Base-by-base conservation (phyloP, 768 basidiomycete genomes). In the Mycena rosella region DNA sequence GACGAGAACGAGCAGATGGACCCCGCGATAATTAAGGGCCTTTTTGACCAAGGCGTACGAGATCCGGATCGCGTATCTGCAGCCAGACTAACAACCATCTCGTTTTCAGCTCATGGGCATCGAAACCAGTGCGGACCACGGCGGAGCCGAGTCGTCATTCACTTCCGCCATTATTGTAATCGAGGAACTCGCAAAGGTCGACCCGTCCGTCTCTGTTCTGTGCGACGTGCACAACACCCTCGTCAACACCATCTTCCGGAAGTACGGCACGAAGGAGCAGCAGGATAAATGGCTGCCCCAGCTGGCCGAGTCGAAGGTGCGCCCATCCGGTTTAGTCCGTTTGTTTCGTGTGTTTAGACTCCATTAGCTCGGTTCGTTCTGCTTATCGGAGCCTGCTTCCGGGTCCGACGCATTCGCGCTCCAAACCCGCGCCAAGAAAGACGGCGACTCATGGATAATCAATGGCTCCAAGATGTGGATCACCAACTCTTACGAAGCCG, bases 381-480 rank as follows among this genome's bases (percentile, higher is more conserved):
- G 96, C 75, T 81, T 99, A 22, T 98, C 96, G 0, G 98, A 99
- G 77, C 82, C 96, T 1, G 91, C 88, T 0, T 96, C 96, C 11
- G 98, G 98, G 2, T 98, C 96, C 7, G 98, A 99, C 75, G 98
- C 98, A 0, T 99, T 99, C 77, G 96, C 97, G 0, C 83, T 99
- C 36, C 95, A 97, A 77, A 96, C 98, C 1, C 92, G 93, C 14
- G 97, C 98, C 18, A 91, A 86, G 77, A 94, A 92, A 78, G 91
- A 95, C 51, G 96, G 95, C 20, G 89, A 92, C 72, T 78, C 91
- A 77, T 99, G 92, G 87, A 82, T 96, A 32, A 77, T 99, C 59
- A 96, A 96, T 72, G 98, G 98, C n/a, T 94, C 95, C 62, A 99
- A 99, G 84, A 96, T 97, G 96, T 98, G 96, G 96, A 98, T 98